Base-by-base conservation (phyloP, 2,329 filamentous ascomycete species). In the Ramularia endophylla region DNA sequence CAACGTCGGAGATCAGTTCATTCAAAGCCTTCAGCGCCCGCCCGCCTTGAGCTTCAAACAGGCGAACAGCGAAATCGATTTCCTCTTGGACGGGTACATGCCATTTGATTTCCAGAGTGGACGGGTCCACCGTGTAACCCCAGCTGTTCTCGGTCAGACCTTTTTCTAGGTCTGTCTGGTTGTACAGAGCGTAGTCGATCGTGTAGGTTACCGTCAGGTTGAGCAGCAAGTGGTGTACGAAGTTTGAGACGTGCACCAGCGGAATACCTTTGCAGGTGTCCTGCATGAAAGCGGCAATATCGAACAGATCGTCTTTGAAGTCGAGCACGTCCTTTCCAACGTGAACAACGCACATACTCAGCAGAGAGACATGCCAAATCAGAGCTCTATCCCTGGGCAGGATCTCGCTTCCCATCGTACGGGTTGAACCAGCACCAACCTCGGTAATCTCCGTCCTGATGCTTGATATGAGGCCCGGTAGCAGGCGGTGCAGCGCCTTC, bases 271-370 rank as follows among this genome's bases (percentile, higher is more conserved):
- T 83, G 65, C 92, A 98, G 58, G 87, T 90, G 55, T 92, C 80
- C 63, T 98, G 92, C 90, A 98, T 97, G 66, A 90, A 97, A 40
- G 85, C 74, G 9, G 90, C 88, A 61, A 98, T 90, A 47, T 87
- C 85, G 50, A 95, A 86, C 2, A 98, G 77, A 36, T 97, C 85
- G 37, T 87, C 73, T 65, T 88, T 87, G 72, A 94, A 94, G 46
- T 84, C 83, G 46, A 98, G 73, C 11, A 97, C 86, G 52, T 92
- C 86, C 51, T 83, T 80, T 25, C 92, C 92, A 33, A 98, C 88
- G 57, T 98, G 92, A 3, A 98, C 92, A 16, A 95, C 87, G 45
- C 87, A 92, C 90, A 98, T 98, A 60, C 89, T 94, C 4, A 98
- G 77, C 72, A 98, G 88, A 65, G 87, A 95, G 45, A 97, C 79